phyloP scores from a whole-genome alignment of 495 filamentous ascomycete genomes.

The Polyplosphaeria fusca region DNA sequence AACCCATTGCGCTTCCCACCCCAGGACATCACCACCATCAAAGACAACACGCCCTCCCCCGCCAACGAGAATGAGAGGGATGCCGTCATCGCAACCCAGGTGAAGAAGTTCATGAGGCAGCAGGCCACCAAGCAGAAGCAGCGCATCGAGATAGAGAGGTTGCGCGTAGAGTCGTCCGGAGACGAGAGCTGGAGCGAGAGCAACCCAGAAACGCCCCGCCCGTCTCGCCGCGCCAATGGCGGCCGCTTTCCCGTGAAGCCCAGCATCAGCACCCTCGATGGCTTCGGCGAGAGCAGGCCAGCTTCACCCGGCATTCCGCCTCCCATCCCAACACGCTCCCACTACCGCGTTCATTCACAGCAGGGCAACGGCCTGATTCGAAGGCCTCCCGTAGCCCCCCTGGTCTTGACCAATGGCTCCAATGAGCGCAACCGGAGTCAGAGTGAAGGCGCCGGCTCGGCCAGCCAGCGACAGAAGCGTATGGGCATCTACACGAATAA shows the following conservation, averaged over 20 bases:
- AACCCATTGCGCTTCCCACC: constrained; percentile 76
- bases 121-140: constrained; percentile 47
- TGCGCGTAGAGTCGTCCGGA: constrained; percentile 59
- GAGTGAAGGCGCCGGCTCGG: constrained; percentile 75
- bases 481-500: constrained; percentile 85
- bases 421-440: constrained; percentile 87
- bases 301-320: constrained; percentile 47
- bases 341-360: constrained; percentile 74
- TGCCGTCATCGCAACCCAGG: constrained; percentile 62
- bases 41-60: constrained; percentile 44
- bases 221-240: constrained; percentile 67
- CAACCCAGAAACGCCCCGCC: constrained; percentile 67
- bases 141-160: constrained; percentile 44
- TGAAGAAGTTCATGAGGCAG: constrained; percentile 75
- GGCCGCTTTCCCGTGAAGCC: constrained; percentile 83
- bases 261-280: constrained; percentile 53
- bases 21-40: constrained; percentile 53
- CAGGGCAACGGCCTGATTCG: constrained; percentile 49
- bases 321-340: constrained; percentile 70
- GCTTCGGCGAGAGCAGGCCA: constrained; percentile 21
- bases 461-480: constrained; percentile 61
- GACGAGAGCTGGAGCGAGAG: constrained; percentile 59
- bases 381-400: constrained; percentile 65
- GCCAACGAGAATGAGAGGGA: constrained; percentile 61
- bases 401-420: constrained; percentile 68